A percentile compares a stretch with the other conserved stretches of the same genome.
Evolutionary conservation across 768 basidiomycete genomes (phyloP).

Genomic region (Tephrocybe sp.): DNA sequence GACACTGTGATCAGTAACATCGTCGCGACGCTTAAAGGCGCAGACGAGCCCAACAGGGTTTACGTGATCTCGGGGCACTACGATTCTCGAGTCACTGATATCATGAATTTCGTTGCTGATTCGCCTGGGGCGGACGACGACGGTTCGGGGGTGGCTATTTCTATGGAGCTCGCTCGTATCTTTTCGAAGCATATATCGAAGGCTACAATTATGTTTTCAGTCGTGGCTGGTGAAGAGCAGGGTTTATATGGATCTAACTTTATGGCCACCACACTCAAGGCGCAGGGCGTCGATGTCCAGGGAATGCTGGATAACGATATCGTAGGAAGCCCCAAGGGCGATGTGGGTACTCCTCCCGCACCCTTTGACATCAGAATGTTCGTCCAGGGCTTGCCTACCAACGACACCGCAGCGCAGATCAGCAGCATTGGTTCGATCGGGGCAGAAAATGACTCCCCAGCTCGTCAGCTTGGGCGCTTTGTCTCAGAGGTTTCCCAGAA

Average conservation of each 20-base stretch:
- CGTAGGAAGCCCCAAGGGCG: constrained; percentile 50
- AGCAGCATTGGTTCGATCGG: constrained; percentile 39
- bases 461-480: constrained; percentile 52
- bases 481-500: constrained; percentile 52
- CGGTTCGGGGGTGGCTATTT: constrained; percentile 54
- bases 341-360: constrained; percentile 41
- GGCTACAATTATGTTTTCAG: constrained; percentile 54
- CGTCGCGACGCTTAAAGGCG: constrained; percentile 48
- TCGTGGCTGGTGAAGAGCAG: constrained; percentile 55
- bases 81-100: constrained; percentile 44
- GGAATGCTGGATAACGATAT: constrained; percentile 62
- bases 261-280: constrained; percentile 43
- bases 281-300: constrained; percentile 48
- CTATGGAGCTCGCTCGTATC: constrained; percentile 52
- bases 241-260: constrained; percentile 48
- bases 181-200: constrained; percentile 46
- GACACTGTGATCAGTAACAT: constrained; percentile 52
- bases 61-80: constrained; percentile 59
- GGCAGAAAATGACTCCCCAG: constrained; percentile 54
- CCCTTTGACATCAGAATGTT: constrained; percentile 54
- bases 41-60: constrained; percentile 46
- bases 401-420: constrained; percentile 38
- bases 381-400: constrained; percentile 47
- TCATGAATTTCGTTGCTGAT: constrained; percentile 41
- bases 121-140: constrained; percentile 57